Evolutionary conservation across 2,329 filamentous ascomycete genomes (phyloP).

Genomic region (Penicillium palitans): DNA sequence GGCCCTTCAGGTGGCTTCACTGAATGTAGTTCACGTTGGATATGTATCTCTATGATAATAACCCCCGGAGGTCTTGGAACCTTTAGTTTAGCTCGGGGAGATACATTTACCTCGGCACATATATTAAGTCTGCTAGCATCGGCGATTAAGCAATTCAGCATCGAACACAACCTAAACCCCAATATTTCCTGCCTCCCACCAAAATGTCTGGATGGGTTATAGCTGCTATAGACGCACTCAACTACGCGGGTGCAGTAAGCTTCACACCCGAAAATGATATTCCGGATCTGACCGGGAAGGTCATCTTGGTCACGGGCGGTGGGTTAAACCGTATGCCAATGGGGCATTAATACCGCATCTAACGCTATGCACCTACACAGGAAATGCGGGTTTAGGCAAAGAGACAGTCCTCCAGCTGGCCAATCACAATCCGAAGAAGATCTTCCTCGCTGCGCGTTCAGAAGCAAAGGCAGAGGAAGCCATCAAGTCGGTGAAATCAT

Average conservation of each 20-base stretch:
- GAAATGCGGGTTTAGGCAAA: conserved; percentile 52
- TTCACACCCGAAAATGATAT: conserved; percentile 38
- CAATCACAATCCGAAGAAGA: conserved; percentile 42
- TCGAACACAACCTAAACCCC: not conserved
- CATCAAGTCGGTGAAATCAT: conserved; percentile 21
- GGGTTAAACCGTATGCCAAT: conserved; percentile 28
- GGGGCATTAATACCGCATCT: conserved; percentile 11
- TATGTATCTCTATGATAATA: not conserved
- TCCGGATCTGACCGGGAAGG: conserved; percentile 34
- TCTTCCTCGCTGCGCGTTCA: conserved; percentile 41
- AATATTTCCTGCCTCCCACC: not conserved
- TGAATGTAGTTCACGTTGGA: not conserved
- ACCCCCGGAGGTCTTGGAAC: not conserved
- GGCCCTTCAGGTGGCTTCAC: not conserved
- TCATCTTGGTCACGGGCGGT: conserved; percentile 42
- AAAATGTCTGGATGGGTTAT: conserved; percentile 20
- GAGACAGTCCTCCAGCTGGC: conserved; percentile 45
- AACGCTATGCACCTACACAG: conserved; percentile 10
- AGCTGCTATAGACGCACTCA: conserved; percentile 18
- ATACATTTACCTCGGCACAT: not conserved
- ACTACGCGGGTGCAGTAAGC: conserved; percentile 24
- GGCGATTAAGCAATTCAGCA: not conserved
- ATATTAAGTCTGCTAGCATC: not conserved
- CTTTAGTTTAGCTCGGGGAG: not conserved
- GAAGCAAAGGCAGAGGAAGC: conserved; percentile 25